Evolutionary conservation across 177 flowering plant species (phyloP), one percentile per base, ranked within the genome.

Genomic region (Tripterygium wilfordii): DNA sequence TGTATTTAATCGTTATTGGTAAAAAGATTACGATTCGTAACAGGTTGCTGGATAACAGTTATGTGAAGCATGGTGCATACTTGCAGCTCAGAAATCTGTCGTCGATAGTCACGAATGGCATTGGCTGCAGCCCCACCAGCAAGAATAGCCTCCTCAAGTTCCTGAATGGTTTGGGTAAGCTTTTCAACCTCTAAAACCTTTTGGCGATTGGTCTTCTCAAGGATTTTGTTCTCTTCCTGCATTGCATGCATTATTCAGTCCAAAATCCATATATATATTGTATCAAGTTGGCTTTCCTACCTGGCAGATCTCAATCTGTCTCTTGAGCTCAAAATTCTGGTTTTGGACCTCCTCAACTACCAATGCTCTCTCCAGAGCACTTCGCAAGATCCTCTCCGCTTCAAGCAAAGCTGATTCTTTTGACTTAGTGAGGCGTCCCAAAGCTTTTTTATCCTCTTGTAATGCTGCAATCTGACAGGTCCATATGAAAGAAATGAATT

Each of bases 301-400:
- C 88, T 75, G 94, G 64, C 79, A 85, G 22, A 83, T 85, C 72
- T 88, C 96, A 46, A 85, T 79, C 68, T 83, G 95, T 62, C 94
- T 73, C 72, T 68, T 82, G 58, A 92, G 62, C 61, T 85, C 96
- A 21, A 69, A 70, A 60, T 88, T 92, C 10, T 88, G 82, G 58
- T 92, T 92, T 48, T 88, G 96, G 66, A 88, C 77, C 58, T 85
- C 96, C 66, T 92, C 98, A 15, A 92, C 98, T 18, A 90, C 76
- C 36, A 90, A 51, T 48, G 88, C 98, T 48, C 98, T 69, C 51
- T 92, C 98, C 36, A 92, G 46, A 35, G 98, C 98, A 57, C 85
- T 85, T 66, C 63, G 66, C 65, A 92, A 28, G 19, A 88, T 92
- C 62, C 60, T 71, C 57, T 92, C 95, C 39, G 96, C 90, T 66